A percentile compares a stretch with the other conserved stretches of the same genome.
Conservation (phyloP, 345 rosid species). For the Melaleuca quinquenervia region DNA sequence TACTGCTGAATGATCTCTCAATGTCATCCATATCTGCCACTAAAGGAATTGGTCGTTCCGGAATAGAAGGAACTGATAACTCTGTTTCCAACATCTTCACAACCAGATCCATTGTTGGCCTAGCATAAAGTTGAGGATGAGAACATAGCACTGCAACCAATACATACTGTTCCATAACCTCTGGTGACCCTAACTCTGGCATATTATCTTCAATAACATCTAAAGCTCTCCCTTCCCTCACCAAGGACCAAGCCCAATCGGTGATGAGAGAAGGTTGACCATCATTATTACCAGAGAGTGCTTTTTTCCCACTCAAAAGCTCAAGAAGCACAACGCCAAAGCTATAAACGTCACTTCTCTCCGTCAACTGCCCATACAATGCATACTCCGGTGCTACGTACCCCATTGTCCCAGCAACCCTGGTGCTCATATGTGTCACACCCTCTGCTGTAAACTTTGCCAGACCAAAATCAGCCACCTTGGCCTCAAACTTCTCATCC, state of each 20-base stretch:
- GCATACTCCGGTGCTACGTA: slow-evolving; percentile 98
- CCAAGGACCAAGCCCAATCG: slow-evolving; percentile 93
- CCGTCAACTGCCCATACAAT: slow-evolving; percentile 74
- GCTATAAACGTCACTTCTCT: slow-evolving; percentile 85
- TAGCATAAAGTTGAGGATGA: slow-evolving; percentile 74
- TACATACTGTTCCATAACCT: slow-evolving; percentile 74
- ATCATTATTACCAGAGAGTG: slow-evolving; percentile 34
- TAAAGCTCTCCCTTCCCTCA: slow-evolving; percentile 41
- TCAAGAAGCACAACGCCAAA: slow-evolving; percentile 87
- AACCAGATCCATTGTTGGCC: slow-evolving; percentile 95
- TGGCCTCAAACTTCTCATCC: slow-evolving; percentile 72
- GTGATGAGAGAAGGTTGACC: slow-evolving; percentile 57
- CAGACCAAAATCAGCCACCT: slow-evolving; percentile 85
- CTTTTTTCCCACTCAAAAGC: slow-evolving; percentile 81
- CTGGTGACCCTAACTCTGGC: slow-evolving; percentile 46
- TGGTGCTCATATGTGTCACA: slow-evolving; percentile 73
- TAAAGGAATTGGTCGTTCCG: slow-evolving; percentile 69
- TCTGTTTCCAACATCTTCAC: slow-evolving; percentile 90
- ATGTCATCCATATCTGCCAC: slow-evolving; percentile 64
- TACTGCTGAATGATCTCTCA: slow-evolving; percentile 54
- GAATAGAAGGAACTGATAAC: slow-evolving; percentile 53
- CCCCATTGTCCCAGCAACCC: slow-evolving; percentile 97
- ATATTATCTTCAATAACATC: slow-evolving; percentile 76
- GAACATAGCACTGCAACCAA: slow-evolving; percentile 75
- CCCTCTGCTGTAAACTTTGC: slow-evolving; percentile 85